These are phyloP conservation scores for Diatrype stigma DNA, from an alignment of 2,329 filamentous ascomycete genomes.

Conservation along the genomic window DNA sequence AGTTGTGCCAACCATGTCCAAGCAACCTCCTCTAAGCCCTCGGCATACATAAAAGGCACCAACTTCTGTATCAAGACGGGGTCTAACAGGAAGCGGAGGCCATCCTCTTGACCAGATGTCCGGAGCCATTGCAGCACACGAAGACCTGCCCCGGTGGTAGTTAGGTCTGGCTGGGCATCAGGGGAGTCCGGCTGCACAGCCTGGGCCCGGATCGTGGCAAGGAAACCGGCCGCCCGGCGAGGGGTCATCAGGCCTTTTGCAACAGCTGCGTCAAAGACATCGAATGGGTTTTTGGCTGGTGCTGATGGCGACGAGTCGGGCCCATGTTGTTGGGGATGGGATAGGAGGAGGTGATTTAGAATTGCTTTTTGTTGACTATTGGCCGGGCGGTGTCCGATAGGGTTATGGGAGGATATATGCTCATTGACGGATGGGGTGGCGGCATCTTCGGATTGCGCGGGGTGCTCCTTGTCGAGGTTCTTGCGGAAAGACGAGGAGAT, in stretches of 20 bases:
- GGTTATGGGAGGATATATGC: conserved; percentile 4
- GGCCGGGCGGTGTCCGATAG: conserved; percentile 31
- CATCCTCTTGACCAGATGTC: conserved; percentile 43
- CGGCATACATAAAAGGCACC: conserved; percentile 47
- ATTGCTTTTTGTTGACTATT: conserved; percentile 53
- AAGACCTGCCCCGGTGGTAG: conserved; percentile 39
- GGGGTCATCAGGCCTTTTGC: conserved; percentile 53
- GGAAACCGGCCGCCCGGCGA: conserved; percentile 49
- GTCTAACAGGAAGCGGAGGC: conserved; percentile 42
- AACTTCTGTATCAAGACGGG: conserved; percentile 36
- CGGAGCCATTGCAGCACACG: conserved; percentile 52
- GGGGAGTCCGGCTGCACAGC: conserved; percentile 30
- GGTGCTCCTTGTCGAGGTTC: conserved; percentile 56
- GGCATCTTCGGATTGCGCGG: conserved; percentile 33
- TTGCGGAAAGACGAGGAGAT: conserved; percentile 55
- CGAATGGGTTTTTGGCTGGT: conserved; percentile 41
- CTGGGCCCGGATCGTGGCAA: conserved; percentile 43
- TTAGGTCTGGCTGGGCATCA: conserved; percentile 31
- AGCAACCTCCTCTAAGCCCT: conserved; percentile 45
- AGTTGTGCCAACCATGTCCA: conserved; percentile 51
- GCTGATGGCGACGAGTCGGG: conserved; percentile 6
- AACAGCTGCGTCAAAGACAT: conserved; percentile 53
- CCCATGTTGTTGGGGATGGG: conserved; percentile 18
- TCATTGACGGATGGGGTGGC: conserved; percentile 9
- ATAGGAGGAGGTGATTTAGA: conserved; percentile 54